Conservation (phyloP, 169 alveolate genomes). For the Babesia sp. region DNA sequence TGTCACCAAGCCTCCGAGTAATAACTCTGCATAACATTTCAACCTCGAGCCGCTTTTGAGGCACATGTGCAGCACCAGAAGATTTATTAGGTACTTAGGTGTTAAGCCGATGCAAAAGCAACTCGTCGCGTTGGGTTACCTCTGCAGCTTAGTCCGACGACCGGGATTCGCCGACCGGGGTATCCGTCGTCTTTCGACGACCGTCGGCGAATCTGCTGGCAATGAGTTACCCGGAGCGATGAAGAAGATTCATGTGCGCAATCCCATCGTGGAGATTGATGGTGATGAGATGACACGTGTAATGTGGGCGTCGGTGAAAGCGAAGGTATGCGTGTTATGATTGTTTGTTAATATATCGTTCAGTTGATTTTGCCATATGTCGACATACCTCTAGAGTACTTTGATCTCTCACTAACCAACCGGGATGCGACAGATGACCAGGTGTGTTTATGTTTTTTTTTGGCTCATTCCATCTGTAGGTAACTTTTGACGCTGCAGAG, state of each 20-base stretch:
- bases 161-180: neutral
- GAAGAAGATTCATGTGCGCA: constrained; percentile 75
- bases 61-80: neutral
- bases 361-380: constrained; percentile 88
- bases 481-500: constrained; percentile 94
- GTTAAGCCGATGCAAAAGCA: constrained; percentile 12
- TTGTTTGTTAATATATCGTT: neutral
- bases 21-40: neutral
- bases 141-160: neutral
- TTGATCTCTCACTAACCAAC: constrained; percentile 87
- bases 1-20: neutral
- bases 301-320: constrained; percentile 90
- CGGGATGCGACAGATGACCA: constrained; percentile 91
- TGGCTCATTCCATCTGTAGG: constrained; percentile 27
- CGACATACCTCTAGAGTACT: constrained; percentile 88
- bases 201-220: neutral
- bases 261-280: constrained; percentile 92
- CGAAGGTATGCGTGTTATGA: constrained; percentile 58
- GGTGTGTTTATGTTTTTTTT: neutral
- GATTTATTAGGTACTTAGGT: neutral
- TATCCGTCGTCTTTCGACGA: constrained; percentile 6
- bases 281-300: constrained; percentile 96
- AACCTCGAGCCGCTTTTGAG: neutral
- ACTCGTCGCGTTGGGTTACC: constrained; percentile 44
- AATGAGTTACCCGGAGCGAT: neutral